Base-by-base conservation (phyloP, 1,284 basidiomycete genomes). In the Neonothopanus nambi region DNA sequence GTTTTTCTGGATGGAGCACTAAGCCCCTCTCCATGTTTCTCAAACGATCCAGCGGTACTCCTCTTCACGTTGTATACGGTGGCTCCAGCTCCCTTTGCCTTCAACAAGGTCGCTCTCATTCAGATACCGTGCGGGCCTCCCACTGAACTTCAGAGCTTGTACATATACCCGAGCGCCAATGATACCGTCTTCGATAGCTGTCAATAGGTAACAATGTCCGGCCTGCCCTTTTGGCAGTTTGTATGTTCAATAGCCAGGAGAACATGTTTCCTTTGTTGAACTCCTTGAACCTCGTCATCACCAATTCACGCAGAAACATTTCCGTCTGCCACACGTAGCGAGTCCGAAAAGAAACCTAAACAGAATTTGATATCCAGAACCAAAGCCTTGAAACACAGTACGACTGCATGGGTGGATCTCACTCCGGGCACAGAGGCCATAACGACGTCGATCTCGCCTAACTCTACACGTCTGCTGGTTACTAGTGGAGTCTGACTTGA, bases 231-330 rank as follows among this genome's bases (percentile, higher is more conserved):
- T 49, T 55, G 20, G 49, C 70, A 39, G 45, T 67, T 8, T 52
- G 56, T 42, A 45, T 58, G 18, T 54, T 71, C 40, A 56, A 63
- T 20, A 48, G 57, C 24, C 56, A 60, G 23, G 18, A 18, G 12
- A 55, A 55, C 9, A 54, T 11, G 15, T 67, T 74, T 47, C 61
- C 63, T 40, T 58, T 59, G 0, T 63, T 76, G 20, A 65, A 65
- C 35, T 66, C 56, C 44, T 61, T 76, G 5, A 64, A 67, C 24
- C 63, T 77, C 6, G 65, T 69, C n/a, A n/a, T n/a, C n/a, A n/a
- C n/a, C 1, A 21, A 21, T n/a, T 37, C 48, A 35, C 15, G 63
- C 64, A 20, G 52, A 61, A 36, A 59, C 62, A 61, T 28, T 65
- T 65, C 28, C 41, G 24, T 18, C 55, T 59, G 41, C 61, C 55